Conservation (phyloP, 2,329 filamentous ascomycete genomes). For the Trichoderma atrobrunneum region DNA sequence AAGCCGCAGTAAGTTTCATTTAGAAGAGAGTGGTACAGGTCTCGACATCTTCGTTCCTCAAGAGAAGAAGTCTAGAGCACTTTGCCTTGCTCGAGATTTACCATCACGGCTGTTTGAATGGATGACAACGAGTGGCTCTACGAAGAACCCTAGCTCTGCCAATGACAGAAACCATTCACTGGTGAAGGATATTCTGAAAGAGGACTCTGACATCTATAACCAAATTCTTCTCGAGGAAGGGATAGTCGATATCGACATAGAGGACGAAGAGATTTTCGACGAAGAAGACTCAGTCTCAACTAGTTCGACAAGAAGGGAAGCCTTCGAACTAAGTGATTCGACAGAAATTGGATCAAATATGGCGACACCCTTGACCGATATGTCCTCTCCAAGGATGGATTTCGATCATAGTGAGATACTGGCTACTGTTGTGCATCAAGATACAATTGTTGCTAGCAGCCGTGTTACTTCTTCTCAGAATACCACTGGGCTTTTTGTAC, state of each 20-base stretch:
- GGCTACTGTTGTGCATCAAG: not conserved
- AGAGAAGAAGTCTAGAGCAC: not conserved
- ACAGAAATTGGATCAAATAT: not conserved
- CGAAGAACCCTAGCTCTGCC: conserved; percentile 24
- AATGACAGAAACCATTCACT: not conserved
- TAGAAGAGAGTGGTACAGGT: not conserved
- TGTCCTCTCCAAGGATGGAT: not conserved
- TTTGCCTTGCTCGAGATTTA: not conserved
- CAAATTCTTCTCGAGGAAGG: not conserved
- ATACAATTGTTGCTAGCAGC: not conserved
- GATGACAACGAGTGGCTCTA: not conserved
- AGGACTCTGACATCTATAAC: not conserved
- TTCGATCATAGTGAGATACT: not conserved
- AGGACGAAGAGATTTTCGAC: not conserved
- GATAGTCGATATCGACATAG: not conserved
- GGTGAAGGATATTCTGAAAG: not conserved
- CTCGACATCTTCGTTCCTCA: not conserved
- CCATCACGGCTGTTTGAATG: not conserved
- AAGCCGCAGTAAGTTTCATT: not conserved
- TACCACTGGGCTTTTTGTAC: not conserved
- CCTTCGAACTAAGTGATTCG: not conserved
- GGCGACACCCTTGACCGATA: not conserved
- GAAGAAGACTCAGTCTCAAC: not conserved
- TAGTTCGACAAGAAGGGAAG: not conserved
- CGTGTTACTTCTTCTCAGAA: not conserved